Evolutionary conservation across 108 stramenopile genomes (phyloP).

Genomic region (Pseudonitzschia multiseries): DNA sequence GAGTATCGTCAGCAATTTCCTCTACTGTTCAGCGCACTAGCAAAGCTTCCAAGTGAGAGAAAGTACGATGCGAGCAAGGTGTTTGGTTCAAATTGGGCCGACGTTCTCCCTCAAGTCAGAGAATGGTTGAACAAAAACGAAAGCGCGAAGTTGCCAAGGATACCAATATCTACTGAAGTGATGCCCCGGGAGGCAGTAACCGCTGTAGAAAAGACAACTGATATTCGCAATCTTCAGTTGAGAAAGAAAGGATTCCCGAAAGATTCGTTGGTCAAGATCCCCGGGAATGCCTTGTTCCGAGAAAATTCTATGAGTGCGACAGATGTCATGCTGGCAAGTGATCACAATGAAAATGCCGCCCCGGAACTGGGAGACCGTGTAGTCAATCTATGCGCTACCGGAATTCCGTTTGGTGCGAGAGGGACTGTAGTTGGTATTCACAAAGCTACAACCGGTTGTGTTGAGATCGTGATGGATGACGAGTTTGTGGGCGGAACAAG

Average conservation of each 20-base stretch:
- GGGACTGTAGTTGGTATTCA: slow-evolving; percentile 97
- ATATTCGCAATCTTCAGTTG: slow-evolving; percentile 72
- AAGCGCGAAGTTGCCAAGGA: slow-evolving; percentile 88
- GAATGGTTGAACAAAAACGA: slow-evolving; percentile 88
- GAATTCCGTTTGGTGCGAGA: slow-evolving; percentile 94
- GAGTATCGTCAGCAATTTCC: slow-evolving; percentile 91
- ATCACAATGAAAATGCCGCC: slow-evolving; percentile 65
- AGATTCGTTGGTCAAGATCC: slow-evolving; percentile 82
- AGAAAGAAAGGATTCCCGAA: slow-evolving; percentile 74
- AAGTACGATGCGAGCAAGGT: slow-evolving; percentile 82
- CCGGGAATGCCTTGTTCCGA: slow-evolving; percentile 67
- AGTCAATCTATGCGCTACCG: slow-evolving; percentile 87
- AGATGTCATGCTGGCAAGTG: slow-evolving; percentile 71
- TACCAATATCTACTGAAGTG: slow-evolving; percentile 84
- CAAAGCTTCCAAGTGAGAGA: slow-evolving; percentile 74
- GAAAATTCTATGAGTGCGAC: slow-evolving; percentile 77
- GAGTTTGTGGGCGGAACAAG: slow-evolving; percentile 95
- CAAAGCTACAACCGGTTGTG: slow-evolving; percentile 85
- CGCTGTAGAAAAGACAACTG: slow-evolving; percentile 92
- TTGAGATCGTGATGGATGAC: slow-evolving; percentile 98
- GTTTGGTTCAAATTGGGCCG: slow-evolving; percentile 77
- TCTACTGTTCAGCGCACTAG: slow-evolving; percentile 77
- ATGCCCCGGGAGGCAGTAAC: slow-evolving; percentile 88
- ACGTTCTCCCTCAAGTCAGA: slow-evolving; percentile 60
- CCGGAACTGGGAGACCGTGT: slow-evolving; percentile 93